phyloP scores from a whole-genome alignment of 768 basidiomycete species.

The Dacryopinax spathularia region DNA sequence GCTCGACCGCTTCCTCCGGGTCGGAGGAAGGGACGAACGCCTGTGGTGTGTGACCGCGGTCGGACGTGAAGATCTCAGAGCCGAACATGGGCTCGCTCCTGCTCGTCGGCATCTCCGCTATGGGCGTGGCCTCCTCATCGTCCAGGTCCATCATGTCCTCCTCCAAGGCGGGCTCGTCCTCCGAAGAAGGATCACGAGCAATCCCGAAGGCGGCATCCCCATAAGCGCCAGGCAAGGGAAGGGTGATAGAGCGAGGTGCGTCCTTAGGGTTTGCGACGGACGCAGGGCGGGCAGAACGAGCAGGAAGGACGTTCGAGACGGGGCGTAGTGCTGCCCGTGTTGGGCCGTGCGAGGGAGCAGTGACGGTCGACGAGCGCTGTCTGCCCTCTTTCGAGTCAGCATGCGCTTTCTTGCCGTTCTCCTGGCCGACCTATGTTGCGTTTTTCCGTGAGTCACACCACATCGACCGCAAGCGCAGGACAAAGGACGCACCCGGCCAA shows the following conservation, averaged over 20 bases:
- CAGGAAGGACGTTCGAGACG: constrained; percentile 7
- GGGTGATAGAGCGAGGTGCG: not conserved
- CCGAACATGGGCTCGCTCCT: not conserved
- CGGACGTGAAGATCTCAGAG: constrained; percentile 5
- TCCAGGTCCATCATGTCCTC: constrained; percentile 11
- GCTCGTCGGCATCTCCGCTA: not conserved
- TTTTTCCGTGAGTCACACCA: not conserved
- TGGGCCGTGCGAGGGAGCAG: too few relatives aligned
- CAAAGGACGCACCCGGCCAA: not conserved
- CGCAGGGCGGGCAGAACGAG: constrained; percentile 2
- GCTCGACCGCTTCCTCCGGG: constrained; percentile 6
- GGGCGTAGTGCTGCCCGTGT: constrained; percentile 5
- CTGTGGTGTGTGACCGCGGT: not conserved
- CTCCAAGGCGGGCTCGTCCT: not conserved
- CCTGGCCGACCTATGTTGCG: not conserved
- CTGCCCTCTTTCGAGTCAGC: not conserved
- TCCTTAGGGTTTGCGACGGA: not conserved
- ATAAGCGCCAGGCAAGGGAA: not conserved
- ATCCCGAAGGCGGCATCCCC: constrained; percentile 6
- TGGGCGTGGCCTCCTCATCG: constrained; percentile 9
- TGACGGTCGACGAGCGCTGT: not conserved
- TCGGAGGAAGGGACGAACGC: not conserved
- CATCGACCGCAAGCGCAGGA: not conserved
- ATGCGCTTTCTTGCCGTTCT: not conserved
- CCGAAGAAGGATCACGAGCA: not conserved